A percentile compares a stretch with the other conserved stretches of the same genome.
Conservation (phyloP, 148 eudicot genomes). For the Silene latifolia region DNA sequence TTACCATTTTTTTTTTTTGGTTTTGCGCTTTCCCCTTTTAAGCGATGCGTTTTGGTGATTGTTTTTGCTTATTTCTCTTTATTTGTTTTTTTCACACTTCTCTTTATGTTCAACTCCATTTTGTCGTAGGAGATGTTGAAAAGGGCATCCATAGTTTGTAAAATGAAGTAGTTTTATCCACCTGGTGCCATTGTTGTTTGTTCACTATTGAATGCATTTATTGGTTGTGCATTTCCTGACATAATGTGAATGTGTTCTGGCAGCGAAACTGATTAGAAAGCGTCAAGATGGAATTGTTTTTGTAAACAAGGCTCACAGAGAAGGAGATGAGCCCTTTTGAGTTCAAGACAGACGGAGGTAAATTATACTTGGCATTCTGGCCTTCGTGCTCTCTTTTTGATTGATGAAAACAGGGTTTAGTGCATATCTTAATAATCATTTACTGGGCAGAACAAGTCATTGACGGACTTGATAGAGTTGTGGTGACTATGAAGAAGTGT, state of each 20-base stretch:
- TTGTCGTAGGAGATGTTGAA: too few species aligned
- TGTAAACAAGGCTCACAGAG: conserved; percentile 61
- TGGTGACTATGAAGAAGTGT: conserved; percentile 79
- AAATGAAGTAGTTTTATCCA: too few species aligned
- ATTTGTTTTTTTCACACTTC: too few species aligned
- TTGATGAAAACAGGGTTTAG: background rate
- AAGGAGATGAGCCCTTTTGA: conserved; percentile 63
- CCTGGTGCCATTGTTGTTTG: too few species aligned
- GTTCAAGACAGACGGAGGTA: conserved; percentile 93
- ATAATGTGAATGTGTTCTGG: background rate
- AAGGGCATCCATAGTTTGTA: too few species aligned
- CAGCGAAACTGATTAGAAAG: conserved; percentile 90
- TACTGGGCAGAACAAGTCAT: conserved; percentile 73
- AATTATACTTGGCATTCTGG: background rate
- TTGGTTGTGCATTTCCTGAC: background rate
- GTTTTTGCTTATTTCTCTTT: too few species aligned
- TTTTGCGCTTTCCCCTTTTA: too few species aligned
- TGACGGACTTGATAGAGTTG: conserved; percentile 82
- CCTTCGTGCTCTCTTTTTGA: background rate
- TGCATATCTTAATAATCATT: background rate
- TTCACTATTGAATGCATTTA: too few species aligned
- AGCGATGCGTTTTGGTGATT: too few species aligned
- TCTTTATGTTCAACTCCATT: too few species aligned
- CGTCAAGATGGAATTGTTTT: conserved; percentile 78
- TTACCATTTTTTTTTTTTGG: too few species aligned